Conservation (phyloP, 768 basidiomycete species). For the Lactarius tabidus region DNA sequence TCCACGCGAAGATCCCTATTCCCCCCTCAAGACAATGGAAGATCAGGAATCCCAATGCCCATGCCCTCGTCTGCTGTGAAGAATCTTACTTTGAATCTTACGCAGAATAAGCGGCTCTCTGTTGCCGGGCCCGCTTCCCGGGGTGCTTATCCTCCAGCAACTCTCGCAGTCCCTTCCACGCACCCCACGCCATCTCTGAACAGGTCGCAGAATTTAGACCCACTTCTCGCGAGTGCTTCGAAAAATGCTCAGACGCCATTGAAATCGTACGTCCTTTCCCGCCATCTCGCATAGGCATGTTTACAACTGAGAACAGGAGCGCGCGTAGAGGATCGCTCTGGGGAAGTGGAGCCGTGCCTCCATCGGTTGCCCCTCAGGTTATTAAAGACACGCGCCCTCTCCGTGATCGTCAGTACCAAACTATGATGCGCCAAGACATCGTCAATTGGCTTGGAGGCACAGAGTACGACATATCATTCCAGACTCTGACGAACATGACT, state of each 20-base stretch:
- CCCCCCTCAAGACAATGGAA: constrained; percentile 32
- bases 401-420: constrained; percentile 69
- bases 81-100: constrained; percentile 41
- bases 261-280: constrained; percentile 48
- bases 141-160: constrained; percentile 42
- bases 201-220: constrained; percentile 64
- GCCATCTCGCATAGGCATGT: neutral
- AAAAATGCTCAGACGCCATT: constrained; percentile 75
- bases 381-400: constrained; percentile 75
- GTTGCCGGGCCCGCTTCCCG: constrained; percentile 73
- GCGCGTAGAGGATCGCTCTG: constrained; percentile 75
- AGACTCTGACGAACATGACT: constrained; percentile 71
- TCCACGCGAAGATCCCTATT: neutral
- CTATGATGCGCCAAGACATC: constrained; percentile 75
- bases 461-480: constrained; percentile 64
- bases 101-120: constrained; percentile 57
- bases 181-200: constrained; percentile 67
- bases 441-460: constrained; percentile 58
- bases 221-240: constrained; percentile 62
- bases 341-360: constrained; percentile 50
- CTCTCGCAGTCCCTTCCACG: constrained; percentile 33
- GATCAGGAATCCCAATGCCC: constrained; percentile 69
- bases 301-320: constrained; percentile 41
- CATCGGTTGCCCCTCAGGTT: constrained; percentile 50
- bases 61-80: constrained; percentile 56